A percentile compares a stretch with the other conserved stretches of the same genome.
Evolutionary conservation across 768 basidiomycete species (phyloP).

Genomic region (Butyriboletus loyo): DNA sequence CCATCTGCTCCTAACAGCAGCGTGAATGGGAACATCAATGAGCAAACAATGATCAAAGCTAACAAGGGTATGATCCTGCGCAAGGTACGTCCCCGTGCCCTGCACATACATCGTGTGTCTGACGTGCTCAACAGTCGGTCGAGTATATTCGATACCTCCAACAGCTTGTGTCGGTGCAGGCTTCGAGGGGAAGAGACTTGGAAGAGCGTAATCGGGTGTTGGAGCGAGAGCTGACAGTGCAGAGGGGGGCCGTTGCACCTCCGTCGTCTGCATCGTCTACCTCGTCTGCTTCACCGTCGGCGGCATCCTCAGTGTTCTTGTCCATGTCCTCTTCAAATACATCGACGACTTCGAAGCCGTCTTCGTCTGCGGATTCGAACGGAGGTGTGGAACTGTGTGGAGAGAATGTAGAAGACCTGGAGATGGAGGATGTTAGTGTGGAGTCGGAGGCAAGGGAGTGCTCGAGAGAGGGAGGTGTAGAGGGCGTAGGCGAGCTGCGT

Average conservation of each 20-base stretch:
- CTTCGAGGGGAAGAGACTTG: conserved; percentile 72
- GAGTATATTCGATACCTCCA: conserved; percentile 73
- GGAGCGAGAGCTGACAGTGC: conserved; percentile 28
- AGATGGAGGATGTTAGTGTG: conserved; percentile 15
- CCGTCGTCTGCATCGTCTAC: conserved; percentile 10
- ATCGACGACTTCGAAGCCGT: conserved; percentile 8
- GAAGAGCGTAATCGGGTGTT: conserved; percentile 61
- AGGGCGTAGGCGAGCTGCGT: conserved; percentile 3
- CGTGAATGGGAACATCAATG: conserved; percentile 7
- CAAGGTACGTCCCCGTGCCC: conserved; percentile 47
- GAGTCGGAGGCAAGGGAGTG: conserved; percentile 1
- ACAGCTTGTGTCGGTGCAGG: conserved; percentile 79
- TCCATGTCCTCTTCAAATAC: conserved; percentile 16
- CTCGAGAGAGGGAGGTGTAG: neutral
- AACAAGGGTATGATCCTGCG: conserved; percentile 94
- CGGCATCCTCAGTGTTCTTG: conserved; percentile 15
- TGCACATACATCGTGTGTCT: conserved; percentile 1
- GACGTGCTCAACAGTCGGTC: conserved; percentile 36
- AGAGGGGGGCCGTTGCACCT: conserved; percentile 16
- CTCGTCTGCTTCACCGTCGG: conserved; percentile 19
- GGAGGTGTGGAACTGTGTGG: neutral
- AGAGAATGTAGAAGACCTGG: conserved; percentile 10
- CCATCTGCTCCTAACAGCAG: conserved; percentile 12
- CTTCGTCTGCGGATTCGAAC: conserved; percentile 1
- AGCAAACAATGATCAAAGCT: conserved; percentile 66